Evolutionary conservation across 169 alveolate species (phyloP).

Genomic region (Plasmodium vinckei): DNA sequence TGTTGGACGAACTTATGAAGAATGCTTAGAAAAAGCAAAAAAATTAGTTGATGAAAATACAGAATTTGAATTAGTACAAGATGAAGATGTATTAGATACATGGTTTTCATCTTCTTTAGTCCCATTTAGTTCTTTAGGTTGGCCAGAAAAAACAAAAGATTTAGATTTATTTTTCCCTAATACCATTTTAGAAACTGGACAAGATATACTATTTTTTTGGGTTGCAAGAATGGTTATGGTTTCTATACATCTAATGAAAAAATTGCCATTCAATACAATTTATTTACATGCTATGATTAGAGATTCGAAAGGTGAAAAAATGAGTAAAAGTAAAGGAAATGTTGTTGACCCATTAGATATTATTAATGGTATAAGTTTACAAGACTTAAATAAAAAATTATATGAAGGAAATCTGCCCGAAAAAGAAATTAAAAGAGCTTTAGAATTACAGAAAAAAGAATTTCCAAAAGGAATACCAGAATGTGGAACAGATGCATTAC

Average conservation of each 20-base stretch:
- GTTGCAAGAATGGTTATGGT: conserved; percentile 99
- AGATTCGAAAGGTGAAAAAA: conserved; percentile 98
- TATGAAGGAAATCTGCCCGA: conserved; percentile 92
- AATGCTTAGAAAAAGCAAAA: conserved; percentile 92
- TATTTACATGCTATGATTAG: conserved; percentile 99
- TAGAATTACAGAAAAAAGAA: conserved; percentile 93
- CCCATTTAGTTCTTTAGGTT: conserved; percentile 98
- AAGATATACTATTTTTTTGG: conserved; percentile 99
- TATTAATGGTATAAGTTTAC: conserved; percentile 95
- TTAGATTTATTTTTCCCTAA: conserved; percentile 97
- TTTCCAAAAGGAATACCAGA: conserved; percentile 99
- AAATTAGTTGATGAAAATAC: conserved; percentile 85
- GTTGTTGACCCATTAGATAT: conserved; percentile 99
- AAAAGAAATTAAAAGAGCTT: conserved; percentile 95
- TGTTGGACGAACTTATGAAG: conserved; percentile 91
- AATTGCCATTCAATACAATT: conserved; percentile 97
- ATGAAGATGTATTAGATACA: conserved; percentile 99
- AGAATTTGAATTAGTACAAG: conserved; percentile 92
- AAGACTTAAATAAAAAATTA: conserved; percentile 91
- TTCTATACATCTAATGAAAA: conserved; percentile 94
- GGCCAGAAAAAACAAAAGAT: conserved; percentile 97
- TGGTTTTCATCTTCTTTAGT: conserved; percentile 99
- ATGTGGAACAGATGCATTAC: conserved; percentile 99
- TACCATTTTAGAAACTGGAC: conserved; percentile 98
- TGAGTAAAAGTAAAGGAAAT: conserved; percentile 98